A percentile compares a stretch with the other conserved stretches of the same genome.
These are phyloP conservation scores for Pseudogymnoascus sp. DNA, from an alignment of 2,329 filamentous ascomycete species.

Conservation along the genomic window DNA sequence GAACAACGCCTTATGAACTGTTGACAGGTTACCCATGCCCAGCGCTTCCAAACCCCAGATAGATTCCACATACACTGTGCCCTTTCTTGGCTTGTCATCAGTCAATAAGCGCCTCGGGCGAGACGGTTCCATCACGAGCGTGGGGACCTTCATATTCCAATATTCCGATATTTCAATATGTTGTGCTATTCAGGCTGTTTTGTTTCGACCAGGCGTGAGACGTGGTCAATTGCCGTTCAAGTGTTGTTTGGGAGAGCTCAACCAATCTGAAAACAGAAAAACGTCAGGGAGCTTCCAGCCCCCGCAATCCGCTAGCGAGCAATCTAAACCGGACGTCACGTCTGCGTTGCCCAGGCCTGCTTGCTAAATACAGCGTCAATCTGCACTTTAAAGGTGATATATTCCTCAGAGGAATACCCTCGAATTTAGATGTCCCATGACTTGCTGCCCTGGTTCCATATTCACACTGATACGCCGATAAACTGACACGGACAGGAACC, in stretches of 20 bases:
- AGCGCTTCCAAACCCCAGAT: not conserved
- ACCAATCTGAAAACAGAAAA: not conserved
- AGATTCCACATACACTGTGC: not conserved
- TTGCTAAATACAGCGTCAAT: constrained; percentile 1
- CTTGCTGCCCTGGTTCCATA: not conserved
- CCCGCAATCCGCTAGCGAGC: constrained; percentile 5
- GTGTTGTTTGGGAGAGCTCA: not conserved
- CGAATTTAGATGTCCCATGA: not conserved
- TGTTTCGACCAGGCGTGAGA: not conserved
- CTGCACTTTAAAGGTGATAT: constrained; percentile 6
- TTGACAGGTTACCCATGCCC: not conserved
- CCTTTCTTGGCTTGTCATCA: not conserved
- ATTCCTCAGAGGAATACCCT: not conserved
- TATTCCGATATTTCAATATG: constrained; percentile 2
- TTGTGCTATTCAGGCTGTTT: constrained; percentile 1
- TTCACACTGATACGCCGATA: not conserved
- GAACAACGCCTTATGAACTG: not conserved
- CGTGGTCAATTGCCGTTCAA: not conserved
- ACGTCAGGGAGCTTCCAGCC: not conserved
- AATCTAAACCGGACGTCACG: constrained; percentile 4
- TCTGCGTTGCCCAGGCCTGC: not conserved
- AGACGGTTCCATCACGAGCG: not conserved
- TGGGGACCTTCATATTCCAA: not conserved
- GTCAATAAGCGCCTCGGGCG: not conserved
- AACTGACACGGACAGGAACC: not conserved